Conservation (phyloP, 2,329 filamentous ascomycete species). For the Alternaria conjuncta region DNA sequence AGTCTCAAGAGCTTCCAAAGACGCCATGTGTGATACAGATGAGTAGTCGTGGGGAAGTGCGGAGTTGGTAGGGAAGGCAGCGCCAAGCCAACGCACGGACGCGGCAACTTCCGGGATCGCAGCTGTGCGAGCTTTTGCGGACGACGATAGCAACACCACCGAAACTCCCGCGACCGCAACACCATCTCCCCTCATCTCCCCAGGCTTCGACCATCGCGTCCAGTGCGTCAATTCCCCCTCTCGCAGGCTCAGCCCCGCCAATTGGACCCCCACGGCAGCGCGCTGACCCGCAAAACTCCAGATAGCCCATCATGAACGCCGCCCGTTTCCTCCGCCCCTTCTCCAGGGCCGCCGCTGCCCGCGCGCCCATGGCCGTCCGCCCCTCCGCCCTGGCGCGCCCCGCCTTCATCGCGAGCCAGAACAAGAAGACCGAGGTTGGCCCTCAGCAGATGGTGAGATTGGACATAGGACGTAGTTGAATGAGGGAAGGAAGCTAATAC, state of each 20-base stretch:
- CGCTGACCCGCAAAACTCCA: constrained; percentile 38
- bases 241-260: constrained; percentile 22
- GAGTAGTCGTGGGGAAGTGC: background rate
- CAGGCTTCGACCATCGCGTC: constrained; percentile 34
- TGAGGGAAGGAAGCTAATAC: constrained; percentile 24
- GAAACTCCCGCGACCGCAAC: constrained; percentile 34
- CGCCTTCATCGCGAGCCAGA: constrained; percentile 43
- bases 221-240: constrained; percentile 38
- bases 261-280: constrained; percentile 35
- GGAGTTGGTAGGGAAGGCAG: background rate
- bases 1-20: background rate
- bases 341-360: constrained; percentile 48
- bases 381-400: constrained; percentile 46
- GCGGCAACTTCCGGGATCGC: constrained; percentile 28
- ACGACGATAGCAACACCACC: constrained; percentile 31
- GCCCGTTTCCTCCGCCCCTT: constrained; percentile 52
- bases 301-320: constrained; percentile 51
- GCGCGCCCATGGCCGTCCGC: constrained; percentile 46
- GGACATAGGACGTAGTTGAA: no score
- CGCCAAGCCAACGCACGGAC: constrained; percentile 30
- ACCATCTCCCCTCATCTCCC: constrained; percentile 45
- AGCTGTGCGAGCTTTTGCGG: constrained; percentile 41
- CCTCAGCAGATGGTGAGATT: constrained; percentile 43
- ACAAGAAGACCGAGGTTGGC: constrained; percentile 44
- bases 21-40: background rate